A percentile compares a stretch with the other conserved stretches of the same genome.
These are phyloP conservation scores for Gomphus bonarii DNA, from an alignment of 1,284 basidiomycete genomes.

Conservation along the genomic window DNA sequence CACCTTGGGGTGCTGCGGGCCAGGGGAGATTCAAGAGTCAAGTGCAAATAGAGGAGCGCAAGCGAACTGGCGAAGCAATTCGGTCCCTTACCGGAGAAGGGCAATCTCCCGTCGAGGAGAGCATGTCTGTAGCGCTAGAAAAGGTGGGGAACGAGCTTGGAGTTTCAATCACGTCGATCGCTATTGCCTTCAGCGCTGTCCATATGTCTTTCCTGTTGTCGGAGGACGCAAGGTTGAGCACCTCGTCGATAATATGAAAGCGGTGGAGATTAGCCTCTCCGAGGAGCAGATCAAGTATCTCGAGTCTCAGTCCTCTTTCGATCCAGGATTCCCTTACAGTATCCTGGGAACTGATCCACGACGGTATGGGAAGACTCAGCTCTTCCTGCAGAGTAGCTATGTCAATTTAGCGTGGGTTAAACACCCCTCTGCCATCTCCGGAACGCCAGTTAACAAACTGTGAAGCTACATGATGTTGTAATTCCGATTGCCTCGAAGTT, in stretches of 20 bases:
- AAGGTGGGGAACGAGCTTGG: conserved; percentile 30
- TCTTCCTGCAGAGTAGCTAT: background rate
- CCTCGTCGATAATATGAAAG: conserved; percentile 17
- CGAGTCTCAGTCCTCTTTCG: conserved; percentile 14
- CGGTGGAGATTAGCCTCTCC: conserved; percentile 17
- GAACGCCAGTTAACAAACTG: background rate
- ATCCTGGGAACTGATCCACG: background rate
- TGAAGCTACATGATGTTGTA: background rate
- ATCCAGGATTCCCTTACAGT: conserved; percentile 21
- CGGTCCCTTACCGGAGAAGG: conserved; percentile 19
- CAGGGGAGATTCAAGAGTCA: conserved; percentile 20
- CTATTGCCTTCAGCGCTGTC: conserved; percentile 12
- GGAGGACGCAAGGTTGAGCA: conserved; percentile 17
- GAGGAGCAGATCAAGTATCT: conserved; percentile 15
- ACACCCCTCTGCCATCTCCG: background rate
- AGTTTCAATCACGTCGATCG: conserved; percentile 12
- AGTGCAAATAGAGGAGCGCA: conserved; percentile 18
- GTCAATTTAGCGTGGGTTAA: background rate
- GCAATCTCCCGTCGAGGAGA: conserved; percentile 29
- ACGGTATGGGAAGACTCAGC: background rate
- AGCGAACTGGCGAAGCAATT: conserved; percentile 17
- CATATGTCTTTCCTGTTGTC: conserved; percentile 19
- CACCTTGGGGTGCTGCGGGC: conserved; percentile 21
- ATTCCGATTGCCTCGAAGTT: no score
- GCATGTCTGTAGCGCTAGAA: conserved; percentile 31